Evolutionary conservation across 257 asterid species (phyloP).

Genomic region (Hygrophila difformis): DNA sequence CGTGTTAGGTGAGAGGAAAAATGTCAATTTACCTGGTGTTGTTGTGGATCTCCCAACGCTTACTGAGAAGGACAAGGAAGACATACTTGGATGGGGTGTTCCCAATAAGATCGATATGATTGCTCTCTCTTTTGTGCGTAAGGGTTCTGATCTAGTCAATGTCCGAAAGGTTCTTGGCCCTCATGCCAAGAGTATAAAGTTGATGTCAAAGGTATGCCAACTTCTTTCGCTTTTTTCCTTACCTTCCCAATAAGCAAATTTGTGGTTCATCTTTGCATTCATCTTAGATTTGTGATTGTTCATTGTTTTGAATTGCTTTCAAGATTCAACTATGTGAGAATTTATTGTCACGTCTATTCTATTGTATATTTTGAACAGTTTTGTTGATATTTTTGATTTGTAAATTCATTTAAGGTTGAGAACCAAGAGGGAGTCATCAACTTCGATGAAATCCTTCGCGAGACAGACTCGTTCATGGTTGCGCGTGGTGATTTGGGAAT

Average conservation of each 20-base stretch:
- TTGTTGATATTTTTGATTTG: slow-evolving; percentile 9
- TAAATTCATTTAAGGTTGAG: slow-evolving; percentile 47
- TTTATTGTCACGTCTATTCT: no score
- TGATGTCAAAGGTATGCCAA: slow-evolving; percentile 67
- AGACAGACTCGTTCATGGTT: slow-evolving; percentile 82
- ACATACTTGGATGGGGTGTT: slow-evolving; percentile 76
- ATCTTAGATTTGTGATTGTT: not conserved
- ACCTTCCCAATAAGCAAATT: not conserved
- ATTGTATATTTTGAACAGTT: no score
- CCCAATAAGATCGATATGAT: slow-evolving; percentile 83
- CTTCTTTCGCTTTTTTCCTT: slow-evolving; percentile 1
- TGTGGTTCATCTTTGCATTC: not conserved
- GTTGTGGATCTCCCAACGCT: slow-evolving; percentile 88
- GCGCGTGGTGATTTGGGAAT: slow-evolving; percentile 92
- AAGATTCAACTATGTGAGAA: no score
- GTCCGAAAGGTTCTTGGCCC: slow-evolving; percentile 75
- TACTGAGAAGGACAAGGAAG: slow-evolving; percentile 82
- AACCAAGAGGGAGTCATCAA: slow-evolving; percentile 88
- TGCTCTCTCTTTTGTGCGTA: slow-evolving; percentile 82
- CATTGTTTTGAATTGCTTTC: not conserved
- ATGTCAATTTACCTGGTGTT: slow-evolving; percentile 77
- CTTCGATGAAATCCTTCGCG: slow-evolving; percentile 78
- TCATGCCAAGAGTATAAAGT: slow-evolving; percentile 58
- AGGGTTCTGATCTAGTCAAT: slow-evolving; percentile 81
- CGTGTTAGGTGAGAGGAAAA: slow-evolving; percentile 74